Conservation (phyloP, 768 basidiomycete genomes). For the Melanogaster broomeanus region DNA sequence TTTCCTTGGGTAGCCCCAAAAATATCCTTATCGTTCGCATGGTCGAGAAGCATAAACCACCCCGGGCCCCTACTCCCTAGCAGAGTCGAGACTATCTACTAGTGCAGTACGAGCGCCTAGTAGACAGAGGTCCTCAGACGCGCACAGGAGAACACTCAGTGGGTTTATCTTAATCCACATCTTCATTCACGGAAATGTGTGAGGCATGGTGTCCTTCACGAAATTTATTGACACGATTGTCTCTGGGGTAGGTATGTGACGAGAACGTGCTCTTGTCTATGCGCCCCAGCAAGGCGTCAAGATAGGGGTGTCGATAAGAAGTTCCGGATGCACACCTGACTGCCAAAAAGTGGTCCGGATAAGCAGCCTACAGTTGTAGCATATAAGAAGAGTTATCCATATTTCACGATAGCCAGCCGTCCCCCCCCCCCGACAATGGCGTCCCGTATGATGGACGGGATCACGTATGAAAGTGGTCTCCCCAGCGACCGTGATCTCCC, state of each 20-base stretch:
- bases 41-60: not conserved
- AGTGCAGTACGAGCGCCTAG: too few species aligned
- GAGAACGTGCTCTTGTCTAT: not conserved
- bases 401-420: not conserved
- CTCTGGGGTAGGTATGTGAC: not conserved
- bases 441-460: constrained; percentile 1
- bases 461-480: not conserved
- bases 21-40: constrained; percentile 8
- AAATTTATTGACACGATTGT: not conserved
- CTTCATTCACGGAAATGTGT: too few species aligned
- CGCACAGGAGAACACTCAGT: not conserved
- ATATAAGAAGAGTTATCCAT: constrained; percentile 1
- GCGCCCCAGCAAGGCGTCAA: not conserved
- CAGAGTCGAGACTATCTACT: too few species aligned
- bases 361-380: not conserved
- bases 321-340: constrained; percentile 1
- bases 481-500: not conserved
- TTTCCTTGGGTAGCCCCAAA: too few species aligned
- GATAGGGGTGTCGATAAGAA: not conserved
- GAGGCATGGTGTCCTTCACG: not conserved
- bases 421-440: not conserved
- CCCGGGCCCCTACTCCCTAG: not conserved
- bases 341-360: not conserved
- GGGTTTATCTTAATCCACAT: not conserved
- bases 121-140: too few species aligned